Base-by-base conservation (phyloP, 768 basidiomycete species). In the Jaapia argillacea region DNA sequence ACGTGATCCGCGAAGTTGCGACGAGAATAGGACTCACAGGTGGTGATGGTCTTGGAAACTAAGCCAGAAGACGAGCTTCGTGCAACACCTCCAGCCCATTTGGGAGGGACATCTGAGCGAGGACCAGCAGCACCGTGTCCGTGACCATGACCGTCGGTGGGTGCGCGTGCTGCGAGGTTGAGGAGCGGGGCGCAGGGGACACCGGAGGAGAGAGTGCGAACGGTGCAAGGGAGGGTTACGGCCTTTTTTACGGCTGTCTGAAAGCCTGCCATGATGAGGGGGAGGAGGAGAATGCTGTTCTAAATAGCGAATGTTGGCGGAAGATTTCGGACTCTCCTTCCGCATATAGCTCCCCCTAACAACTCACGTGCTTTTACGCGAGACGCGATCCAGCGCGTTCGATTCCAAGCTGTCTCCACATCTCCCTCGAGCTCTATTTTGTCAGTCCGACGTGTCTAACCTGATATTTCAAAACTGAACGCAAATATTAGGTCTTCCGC, bases 141-240 rank as follows among this genome's bases (percentile, higher is more conserved):
- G 48, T 65, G 64, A 35, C 65, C 66, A 52, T 85, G 80, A 24
- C 67, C 72, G 51, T 67, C 64, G 45, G 71, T 63, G 46, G 79
- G 75, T 24, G 79, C 78, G 54, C 79, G 79, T 37, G 75, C 78
- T 48, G 74, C 64, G 57, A 88, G 69, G 66, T 85, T 86, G 59
- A 97, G 67, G 40, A 77, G 70, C 25, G 86, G 79, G 5, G 80
- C 86, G 52, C 61, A 60, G 24, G 93, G 93, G 12, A 91, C 72
- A 47, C 93, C 93, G 25, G 75, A 79, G 36, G 91, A 72, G 45
- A 87, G 75, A 4, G 78, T 69, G 57, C 85, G 77, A 51, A 87
- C 78, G 25, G 89, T 88, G 45, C 91, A 87, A 25, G 84, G 63
- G 50, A 94, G 68, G 63, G 78, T 87, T 55, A 89, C 68, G 50